Percentiles rank a stretch among this genome's conserved stretches.
These are phyloP conservation scores for Achlya hypogyna DNA, from an alignment of 352 stramenopile genomes.

Conservation along the genomic window DNA sequence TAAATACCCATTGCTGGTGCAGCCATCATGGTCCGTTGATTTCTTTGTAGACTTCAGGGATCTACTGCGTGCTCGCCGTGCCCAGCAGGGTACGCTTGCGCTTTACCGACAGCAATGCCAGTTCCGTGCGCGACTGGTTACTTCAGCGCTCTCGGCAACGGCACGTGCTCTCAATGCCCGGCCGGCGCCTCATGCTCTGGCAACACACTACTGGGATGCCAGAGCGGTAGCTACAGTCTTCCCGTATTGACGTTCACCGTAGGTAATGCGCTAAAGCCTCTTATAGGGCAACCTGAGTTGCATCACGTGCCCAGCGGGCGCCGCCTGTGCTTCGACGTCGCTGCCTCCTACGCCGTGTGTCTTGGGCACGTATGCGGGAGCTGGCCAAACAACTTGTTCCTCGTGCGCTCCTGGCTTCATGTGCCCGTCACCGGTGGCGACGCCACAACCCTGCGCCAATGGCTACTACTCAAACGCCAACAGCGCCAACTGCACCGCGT, in stretches of 20 bases:
- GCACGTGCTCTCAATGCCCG: conserved; percentile 19
- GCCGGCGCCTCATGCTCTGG: conserved; percentile 17
- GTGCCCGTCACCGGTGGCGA: conserved; percentile 25
- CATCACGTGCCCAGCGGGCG: conserved; percentile 36
- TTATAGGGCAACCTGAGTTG: conserved; percentile 23
- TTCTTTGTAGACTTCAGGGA: not conserved
- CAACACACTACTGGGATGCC: conserved; percentile 27
- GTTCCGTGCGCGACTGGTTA: conserved; percentile 19
- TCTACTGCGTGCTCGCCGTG: conserved; percentile 28
- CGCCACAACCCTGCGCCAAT: conserved; percentile 27
- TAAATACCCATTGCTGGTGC: too few relatives aligned
- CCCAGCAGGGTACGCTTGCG: conserved; percentile 30
- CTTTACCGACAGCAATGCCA: not conserved
- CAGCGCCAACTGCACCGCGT: conserved; percentile 35
- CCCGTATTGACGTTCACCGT: conserved; percentile 20
- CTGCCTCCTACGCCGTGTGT: conserved; percentile 26
- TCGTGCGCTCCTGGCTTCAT: conserved; percentile 38
- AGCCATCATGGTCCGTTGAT: not conserved
- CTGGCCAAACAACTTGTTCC: conserved; percentile 31
- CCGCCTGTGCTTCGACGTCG: conserved; percentile 33
- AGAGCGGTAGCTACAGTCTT: conserved; percentile 38
- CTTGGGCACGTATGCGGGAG: conserved; percentile 32
- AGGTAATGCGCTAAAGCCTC: not conserved
- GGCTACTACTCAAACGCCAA: conserved; percentile 39
- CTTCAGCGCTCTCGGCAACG: conserved; percentile 17